phyloP scores from a whole-genome alignment of 2,329 filamentous ascomycete species.

The Hirsutella minnesotensis region DNA sequence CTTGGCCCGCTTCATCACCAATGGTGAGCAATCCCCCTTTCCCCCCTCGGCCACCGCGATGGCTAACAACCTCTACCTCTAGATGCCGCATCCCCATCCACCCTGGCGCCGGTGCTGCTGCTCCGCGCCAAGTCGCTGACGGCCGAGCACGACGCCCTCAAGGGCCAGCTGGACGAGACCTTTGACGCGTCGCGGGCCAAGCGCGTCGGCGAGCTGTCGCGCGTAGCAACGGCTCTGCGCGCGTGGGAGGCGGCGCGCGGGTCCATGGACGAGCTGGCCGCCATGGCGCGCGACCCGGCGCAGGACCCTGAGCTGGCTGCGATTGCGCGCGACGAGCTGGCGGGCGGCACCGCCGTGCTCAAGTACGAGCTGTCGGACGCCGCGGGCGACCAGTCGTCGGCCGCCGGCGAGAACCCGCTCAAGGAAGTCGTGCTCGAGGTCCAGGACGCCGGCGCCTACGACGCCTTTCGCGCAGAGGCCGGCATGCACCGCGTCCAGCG shows the following conservation, averaged over 20 bases:
- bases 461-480: conserved; percentile 70
- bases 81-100: background rate
- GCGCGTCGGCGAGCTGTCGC: conserved; percentile 48
- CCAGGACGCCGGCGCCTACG: conserved; percentile 65
- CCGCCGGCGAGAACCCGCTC: conserved; percentile 55
- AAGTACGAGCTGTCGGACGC: conserved; percentile 72
- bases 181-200: conserved; percentile 49
- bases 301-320: conserved; percentile 60
- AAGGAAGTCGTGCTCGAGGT: conserved; percentile 85
- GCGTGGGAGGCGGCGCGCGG: conserved; percentile 45
- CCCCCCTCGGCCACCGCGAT: background rate
- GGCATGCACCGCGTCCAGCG: conserved; percentile 94
- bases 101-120: conserved; percentile 43
- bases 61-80: background rate
- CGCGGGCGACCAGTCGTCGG: conserved; percentile 36
- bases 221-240: conserved; percentile 43
- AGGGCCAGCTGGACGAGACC: conserved; percentile 32
- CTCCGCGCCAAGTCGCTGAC: conserved; percentile 46
- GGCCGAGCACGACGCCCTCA: conserved; percentile 45
- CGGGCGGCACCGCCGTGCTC: conserved; percentile 54
- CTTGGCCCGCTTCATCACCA: conserved; percentile 19
- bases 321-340: conserved; percentile 72
- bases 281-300: conserved; percentile 29
- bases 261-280: conserved; percentile 40
- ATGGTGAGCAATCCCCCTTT: conserved; percentile 11